These are phyloP conservation scores for Colletotrichum sp. DNA, from an alignment of 2,329 filamentous ascomycete genomes.

Conservation along the genomic window DNA sequence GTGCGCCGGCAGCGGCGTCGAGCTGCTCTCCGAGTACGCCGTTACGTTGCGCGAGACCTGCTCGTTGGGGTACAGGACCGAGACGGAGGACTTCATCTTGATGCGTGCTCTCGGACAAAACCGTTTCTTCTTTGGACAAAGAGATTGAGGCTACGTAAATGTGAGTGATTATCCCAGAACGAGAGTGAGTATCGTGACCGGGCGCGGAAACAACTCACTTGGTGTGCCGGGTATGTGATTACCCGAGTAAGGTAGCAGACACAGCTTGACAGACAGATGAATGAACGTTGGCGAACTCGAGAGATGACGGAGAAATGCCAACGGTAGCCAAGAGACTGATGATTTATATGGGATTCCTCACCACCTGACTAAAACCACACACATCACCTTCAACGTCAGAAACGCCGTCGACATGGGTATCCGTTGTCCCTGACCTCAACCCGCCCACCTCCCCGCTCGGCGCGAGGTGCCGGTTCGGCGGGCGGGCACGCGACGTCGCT, in stretches of 20 bases:
- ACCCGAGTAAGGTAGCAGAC: neutral
- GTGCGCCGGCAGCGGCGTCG: conserved; percentile 44
- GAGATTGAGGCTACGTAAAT: neutral
- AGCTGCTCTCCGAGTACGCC: conserved; percentile 47
- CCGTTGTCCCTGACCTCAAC: neutral
- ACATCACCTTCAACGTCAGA: neutral
- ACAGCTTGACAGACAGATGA: neutral
- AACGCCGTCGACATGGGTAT: neutral
- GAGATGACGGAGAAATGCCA: neutral
- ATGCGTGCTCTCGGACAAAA: neutral
- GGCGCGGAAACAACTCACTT: neutral
- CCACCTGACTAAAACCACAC: neutral
- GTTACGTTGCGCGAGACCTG: conserved; percentile 44
- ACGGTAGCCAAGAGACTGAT: neutral
- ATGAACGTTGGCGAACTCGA: neutral
- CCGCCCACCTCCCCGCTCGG: neutral
- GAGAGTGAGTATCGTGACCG: neutral
- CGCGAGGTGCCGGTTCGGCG: neutral
- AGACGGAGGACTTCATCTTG: conserved; percentile 44
- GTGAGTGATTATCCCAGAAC: neutral
- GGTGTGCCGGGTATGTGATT: neutral
- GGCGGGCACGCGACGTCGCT: neutral
- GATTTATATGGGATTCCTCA: neutral
- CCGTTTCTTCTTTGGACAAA: neutral
- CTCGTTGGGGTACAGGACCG: conserved; percentile 46